Evolutionary conservation across 1,284 basidiomycete genomes (phyloP), one percentile per base, ranked within the genome.

Genomic region (Abortiporus biennis): DNA sequence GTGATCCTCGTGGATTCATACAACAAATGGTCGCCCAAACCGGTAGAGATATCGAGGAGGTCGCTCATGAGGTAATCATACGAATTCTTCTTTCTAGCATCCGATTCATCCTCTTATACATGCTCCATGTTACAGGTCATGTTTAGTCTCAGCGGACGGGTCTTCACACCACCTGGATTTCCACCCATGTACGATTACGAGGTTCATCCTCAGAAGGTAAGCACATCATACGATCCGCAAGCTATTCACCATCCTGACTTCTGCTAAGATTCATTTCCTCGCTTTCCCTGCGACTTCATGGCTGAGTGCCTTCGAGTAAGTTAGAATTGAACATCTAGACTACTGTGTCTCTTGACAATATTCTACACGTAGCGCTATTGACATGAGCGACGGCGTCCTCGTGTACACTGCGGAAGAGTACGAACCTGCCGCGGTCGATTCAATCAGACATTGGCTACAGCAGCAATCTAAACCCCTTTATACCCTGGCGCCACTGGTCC

Each of bases 111-210:
- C 6, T 8, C 32, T 17, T 34, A 6, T 6, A 34, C 15, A 9
- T 6, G 6, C 32, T 20, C 19, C 9, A 12, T 5, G 9, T 37
- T 9, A 13, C 21, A 19, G 9, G 13, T 37, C 9, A 37, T 9
- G 36, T 37, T n/a, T 3, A 32, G 19, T 4, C 12, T 40, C 15
- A 17, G 17, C 6, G 42, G 35, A 6, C 5, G 9, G 11, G n/a
- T 44, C 3, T 15, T 39, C 3, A 3, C 21, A 3, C 19, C n/a
- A 15, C 36, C 42, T 4, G 42, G 42, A 5, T 3, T 44, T 12
- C 42, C 42, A 13, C 42, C 42, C 12, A 39, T 44, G 36, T 36
- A 44, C 20, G 34, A 39, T 16, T 25, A 44, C 27, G 42, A 44
- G 20, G 32, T 22, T 19, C 12, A 38, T 8, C 42, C 42, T 21